Evolutionary conservation across 805 yeast species (phyloP).

Genomic region (Teunomyces atbi): DNA sequence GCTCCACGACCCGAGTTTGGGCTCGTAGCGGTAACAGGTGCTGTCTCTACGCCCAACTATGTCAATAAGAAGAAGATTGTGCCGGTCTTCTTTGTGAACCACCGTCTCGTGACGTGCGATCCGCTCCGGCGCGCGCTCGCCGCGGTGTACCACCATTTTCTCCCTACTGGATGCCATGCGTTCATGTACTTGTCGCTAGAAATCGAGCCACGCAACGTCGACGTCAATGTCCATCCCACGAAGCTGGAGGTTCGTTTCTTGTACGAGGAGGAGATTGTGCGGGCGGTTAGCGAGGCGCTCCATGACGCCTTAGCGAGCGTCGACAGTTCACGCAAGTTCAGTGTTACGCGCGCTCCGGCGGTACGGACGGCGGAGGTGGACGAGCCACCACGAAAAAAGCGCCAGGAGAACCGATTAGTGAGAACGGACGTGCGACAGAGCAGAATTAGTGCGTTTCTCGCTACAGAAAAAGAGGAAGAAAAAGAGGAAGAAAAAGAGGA

Average conservation of each 20-base stretch:
- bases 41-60: constrained; percentile 69
- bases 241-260: constrained; percentile 88
- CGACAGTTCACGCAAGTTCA: constrained; percentile 67
- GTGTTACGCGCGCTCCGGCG: neutral
- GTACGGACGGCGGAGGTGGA: neutral
- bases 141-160: constrained; percentile 57
- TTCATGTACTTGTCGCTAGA: constrained; percentile 74
- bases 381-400: constrained; percentile 25
- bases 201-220: constrained; percentile 68
- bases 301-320: constrained; percentile 51
- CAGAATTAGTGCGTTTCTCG: constrained; percentile 19
- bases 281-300: constrained; percentile 48
- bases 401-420: constrained; percentile 66
- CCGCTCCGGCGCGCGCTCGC: constrained; percentile 69
- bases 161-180: constrained; percentile 76
- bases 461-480: neutral
- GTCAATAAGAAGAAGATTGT: constrained; percentile 60
- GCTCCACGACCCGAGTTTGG: constrained; percentile 38
- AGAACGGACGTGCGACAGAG: constrained; percentile 70
- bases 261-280: constrained; percentile 82
- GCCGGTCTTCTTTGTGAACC: constrained; percentile 82
- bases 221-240: constrained; percentile 95
- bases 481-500: constrained; percentile 1
- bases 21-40: constrained; percentile 52
- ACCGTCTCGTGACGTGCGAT: constrained; percentile 79